Base-by-base conservation (phyloP, 1,284 basidiomycete genomes). In the Melampsora larici-populina region DNA sequence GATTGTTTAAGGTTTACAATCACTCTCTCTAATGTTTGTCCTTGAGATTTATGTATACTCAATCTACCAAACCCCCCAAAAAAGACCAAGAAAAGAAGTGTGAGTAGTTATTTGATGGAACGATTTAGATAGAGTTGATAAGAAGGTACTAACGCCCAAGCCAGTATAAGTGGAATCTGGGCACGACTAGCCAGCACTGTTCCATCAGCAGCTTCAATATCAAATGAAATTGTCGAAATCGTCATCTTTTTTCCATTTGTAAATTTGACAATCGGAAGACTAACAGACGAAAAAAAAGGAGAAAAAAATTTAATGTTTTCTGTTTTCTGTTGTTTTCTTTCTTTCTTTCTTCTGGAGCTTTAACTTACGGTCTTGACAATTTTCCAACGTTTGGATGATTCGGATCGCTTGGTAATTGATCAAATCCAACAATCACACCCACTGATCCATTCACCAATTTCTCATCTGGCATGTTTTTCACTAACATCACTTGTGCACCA, bases 1-100 rank as follows among this genome's bases (percentile, higher is more conserved):
- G 86, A 84, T 76, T 85, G 84, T 77, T 83, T 81, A 67, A 87
- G 83, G 74, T 87, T 85, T 58, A 93, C 89, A 83, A 90, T 92
- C 73, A 96, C 92, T 29, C 91, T 87, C 75, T 93, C 90, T 24
- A 96, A 86, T 0, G 85, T 85, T 78, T 85, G 84, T 18, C 85
- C 85, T 77, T 85, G 82, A 92, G 49, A 72, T 84, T 97, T 97
- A 84, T 97, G 94, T 72, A 97, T 97, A 71, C 92, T 93, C 90
- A 93, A 92, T 0, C 93, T 92, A 92, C 92, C 94, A 0, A 92
- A 36, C 36, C 9, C 36, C 9, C 36, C 89, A n/a, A 94, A 87
- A 78, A 94, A 93, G 46, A 95, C 85, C 0, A 92, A 48, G 48
- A n/a, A 29, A 46, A 43, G 1, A 46, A 43, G 48, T 43, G 13